phyloP scores from a whole-genome alignment of 2,329 filamentous ascomycete genomes.

The Trichoderma endophyticum region DNA sequence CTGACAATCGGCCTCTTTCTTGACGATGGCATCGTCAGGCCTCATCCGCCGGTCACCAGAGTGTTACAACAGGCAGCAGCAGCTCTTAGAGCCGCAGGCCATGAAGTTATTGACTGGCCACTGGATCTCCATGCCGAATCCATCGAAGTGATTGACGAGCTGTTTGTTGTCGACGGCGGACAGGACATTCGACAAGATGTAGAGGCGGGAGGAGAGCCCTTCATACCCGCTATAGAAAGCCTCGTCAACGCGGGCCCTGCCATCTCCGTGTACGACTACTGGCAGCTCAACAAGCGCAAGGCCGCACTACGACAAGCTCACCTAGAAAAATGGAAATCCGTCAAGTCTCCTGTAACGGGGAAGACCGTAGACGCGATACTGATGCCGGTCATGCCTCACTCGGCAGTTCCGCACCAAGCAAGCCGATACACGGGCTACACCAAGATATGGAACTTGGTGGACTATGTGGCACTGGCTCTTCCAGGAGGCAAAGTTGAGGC shows the following conservation, averaged over 20 bases:
- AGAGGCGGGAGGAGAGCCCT: constrained; percentile 54
- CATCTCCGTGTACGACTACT: constrained; percentile 63
- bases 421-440: neutral
- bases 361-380: constrained; percentile 13
- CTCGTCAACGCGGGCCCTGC: constrained; percentile 49
- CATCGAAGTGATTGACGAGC: neutral
- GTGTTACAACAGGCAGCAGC: constrained; percentile 68
- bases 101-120: constrained; percentile 64
- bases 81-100: constrained; percentile 68
- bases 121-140: neutral
- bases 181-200: constrained; percentile 41
- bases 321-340: neutral
- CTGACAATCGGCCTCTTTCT: neutral
- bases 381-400: neutral
- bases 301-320: neutral
- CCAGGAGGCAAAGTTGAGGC: neutral
- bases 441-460: neutral
- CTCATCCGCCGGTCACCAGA: constrained; percentile 77
- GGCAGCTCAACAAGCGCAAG: constrained; percentile 48
- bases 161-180: neutral
- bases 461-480: neutral
- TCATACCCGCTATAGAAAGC: constrained; percentile 55
- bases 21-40: constrained; percentile 52
- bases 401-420: neutral
- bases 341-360: constrained; percentile 30